Percentiles rank a stretch among this genome's conserved stretches.
Evolutionary conservation across 768 basidiomycete genomes (phyloP).

Genomic region (Hypholoma sublateritium): DNA sequence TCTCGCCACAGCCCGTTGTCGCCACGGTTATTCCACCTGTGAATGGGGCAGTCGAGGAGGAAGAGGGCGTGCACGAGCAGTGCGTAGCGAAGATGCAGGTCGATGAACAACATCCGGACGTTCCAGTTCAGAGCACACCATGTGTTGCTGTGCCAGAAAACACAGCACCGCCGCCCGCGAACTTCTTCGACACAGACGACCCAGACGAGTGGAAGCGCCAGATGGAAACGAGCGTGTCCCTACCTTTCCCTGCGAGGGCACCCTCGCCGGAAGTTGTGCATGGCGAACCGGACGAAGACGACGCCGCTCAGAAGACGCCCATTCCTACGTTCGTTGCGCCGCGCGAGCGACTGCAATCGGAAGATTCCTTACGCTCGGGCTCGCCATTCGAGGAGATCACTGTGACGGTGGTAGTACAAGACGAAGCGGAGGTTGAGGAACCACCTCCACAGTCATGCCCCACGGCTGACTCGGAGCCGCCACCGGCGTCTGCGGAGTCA

Average conservation of each 20-base stretch:
- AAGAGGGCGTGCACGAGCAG: no score
- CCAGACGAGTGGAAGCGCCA: constrained; percentile 5
- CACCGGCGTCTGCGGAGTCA: neutral
- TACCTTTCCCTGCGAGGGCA: neutral
- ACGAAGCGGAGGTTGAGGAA: neutral
- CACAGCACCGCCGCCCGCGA: neutral
- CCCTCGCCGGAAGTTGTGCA: neutral
- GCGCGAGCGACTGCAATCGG: neutral
- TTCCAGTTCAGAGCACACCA: neutral
- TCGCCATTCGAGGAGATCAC: neutral
- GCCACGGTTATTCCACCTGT: neutral
- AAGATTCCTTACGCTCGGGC: neutral
- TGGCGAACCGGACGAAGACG: neutral
- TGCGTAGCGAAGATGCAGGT: neutral
- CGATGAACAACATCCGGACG: neutral
- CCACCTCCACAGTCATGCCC: neutral
- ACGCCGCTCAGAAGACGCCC: neutral
- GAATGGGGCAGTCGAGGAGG: no score
- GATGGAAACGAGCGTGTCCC: neutral
- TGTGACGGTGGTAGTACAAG: neutral
- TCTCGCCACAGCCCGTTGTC: neutral
- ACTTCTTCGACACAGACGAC: constrained; percentile 6
- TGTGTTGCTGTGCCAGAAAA: neutral
- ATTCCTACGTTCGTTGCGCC: neutral
- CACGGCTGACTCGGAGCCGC: neutral